These are phyloP conservation scores for Pestalotiopsis sp. DNA, from an alignment of 2,329 filamentous ascomycete genomes.

Conservation along the genomic window DNA sequence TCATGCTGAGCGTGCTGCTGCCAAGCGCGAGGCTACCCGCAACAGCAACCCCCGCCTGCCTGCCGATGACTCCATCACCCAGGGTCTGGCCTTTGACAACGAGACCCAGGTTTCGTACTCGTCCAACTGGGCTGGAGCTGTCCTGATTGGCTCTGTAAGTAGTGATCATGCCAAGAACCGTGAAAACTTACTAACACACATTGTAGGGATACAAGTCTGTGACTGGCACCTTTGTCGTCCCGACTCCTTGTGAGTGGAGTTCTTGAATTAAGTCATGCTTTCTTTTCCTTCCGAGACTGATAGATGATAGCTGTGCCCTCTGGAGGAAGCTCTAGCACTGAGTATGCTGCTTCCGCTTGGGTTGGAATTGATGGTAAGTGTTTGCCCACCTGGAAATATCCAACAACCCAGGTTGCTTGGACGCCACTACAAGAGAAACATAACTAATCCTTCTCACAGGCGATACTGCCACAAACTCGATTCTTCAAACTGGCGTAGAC, in stretches of 20 bases:
- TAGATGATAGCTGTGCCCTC: slow-evolving; percentile 34
- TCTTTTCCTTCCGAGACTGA: too few relatives aligned
- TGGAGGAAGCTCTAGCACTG: slow-evolving; percentile 10
- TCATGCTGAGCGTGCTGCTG: background rate
- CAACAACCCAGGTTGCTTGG: too few relatives aligned
- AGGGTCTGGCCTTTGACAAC: slow-evolving; percentile 15
- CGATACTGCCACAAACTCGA: slow-evolving; percentile 46
- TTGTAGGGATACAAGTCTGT: slow-evolving; percentile 33
- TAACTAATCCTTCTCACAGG: too few relatives aligned
- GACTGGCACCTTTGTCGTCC: slow-evolving; percentile 55
- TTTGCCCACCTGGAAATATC: too few relatives aligned
- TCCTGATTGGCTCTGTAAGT: slow-evolving; percentile 52
- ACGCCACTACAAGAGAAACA: too few relatives aligned
- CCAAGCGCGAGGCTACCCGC: background rate
- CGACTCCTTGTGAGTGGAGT: slow-evolving; percentile 30
- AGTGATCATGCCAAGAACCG: slow-evolving; percentile 28
- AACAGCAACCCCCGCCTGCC: slow-evolving; percentile 23
- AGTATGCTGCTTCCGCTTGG: slow-evolving; percentile 44
- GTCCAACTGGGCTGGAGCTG: slow-evolving; percentile 62
- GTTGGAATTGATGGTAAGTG: slow-evolving; percentile 59
- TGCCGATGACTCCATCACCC: slow-evolving; percentile 22
- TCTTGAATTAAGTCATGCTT: too few relatives aligned
- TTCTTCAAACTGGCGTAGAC: slow-evolving; percentile 61
- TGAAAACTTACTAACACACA: background rate
- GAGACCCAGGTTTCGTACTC: slow-evolving; percentile 47